Conservation (phyloP, 352 stramenopile species). For the Thraustochytrium striatum region DNA sequence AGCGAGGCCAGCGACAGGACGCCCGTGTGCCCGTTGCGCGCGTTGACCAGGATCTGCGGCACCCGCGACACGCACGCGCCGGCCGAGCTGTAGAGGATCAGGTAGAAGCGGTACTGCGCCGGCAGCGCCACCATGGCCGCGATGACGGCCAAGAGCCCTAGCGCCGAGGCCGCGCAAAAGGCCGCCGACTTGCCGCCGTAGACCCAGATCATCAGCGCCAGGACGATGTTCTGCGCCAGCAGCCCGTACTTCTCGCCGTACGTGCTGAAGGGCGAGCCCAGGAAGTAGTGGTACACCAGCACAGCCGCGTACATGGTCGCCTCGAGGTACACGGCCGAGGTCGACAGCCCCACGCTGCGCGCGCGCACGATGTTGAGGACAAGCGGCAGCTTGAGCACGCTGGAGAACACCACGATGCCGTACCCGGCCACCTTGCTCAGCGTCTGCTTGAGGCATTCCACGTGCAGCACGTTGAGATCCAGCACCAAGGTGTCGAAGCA, state of each 20-base stretch:
- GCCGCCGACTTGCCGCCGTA: not conserved
- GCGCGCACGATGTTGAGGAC: slow-evolving; percentile 11
- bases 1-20: slow-evolving; percentile 26
- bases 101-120: not conserved
- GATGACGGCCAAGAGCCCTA: not conserved
- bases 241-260: slow-evolving; percentile 39
- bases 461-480: slow-evolving; percentile 16
- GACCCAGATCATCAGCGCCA: not conserved
- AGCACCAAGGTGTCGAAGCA: slow-evolving; percentile 43
- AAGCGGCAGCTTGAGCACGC: slow-evolving; percentile 35
- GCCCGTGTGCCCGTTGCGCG: slow-evolving; percentile 11
- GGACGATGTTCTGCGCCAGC: slow-evolving; percentile 32
- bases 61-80: not conserved
- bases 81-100: slow-evolving; percentile 5
- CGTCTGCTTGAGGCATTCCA: slow-evolving; percentile 4
- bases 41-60: slow-evolving; percentile 23
- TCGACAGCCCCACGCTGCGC: not conserved
- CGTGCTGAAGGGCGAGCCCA: slow-evolving; percentile 30
- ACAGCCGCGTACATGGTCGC: slow-evolving; percentile 22
- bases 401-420: slow-evolving; percentile 19
- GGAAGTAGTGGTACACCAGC: not conserved
- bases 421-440: slow-evolving; percentile 40
- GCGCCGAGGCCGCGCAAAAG: not conserved
- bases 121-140: slow-evolving; percentile 1
- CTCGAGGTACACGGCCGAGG: slow-evolving; percentile 27